Conservation (phyloP, 2,329 filamentous ascomycete species). For the Trichoderma hamatum region DNA sequence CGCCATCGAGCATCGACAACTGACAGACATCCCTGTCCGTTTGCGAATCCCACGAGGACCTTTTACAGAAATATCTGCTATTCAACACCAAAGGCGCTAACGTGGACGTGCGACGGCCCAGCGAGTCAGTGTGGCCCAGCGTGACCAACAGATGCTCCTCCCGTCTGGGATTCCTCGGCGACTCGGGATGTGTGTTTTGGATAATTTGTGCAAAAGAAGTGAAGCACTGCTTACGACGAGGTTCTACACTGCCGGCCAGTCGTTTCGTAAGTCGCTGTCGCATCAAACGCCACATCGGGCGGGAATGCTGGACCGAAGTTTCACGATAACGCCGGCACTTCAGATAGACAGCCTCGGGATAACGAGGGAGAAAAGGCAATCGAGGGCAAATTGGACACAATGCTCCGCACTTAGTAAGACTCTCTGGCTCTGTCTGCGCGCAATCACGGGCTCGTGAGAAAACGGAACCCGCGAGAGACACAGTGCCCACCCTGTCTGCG, state of each 20-base stretch:
- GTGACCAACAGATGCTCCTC: neutral
- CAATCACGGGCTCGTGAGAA: conserved; percentile 21
- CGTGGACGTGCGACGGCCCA: conserved; percentile 10
- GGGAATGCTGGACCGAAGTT: conserved; percentile 4
- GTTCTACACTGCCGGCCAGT: neutral
- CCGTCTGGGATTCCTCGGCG: conserved; percentile 4
- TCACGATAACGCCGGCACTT: neutral
- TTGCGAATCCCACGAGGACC: conserved; percentile 4
- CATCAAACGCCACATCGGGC: conserved; percentile 9
- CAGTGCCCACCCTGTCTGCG: conserved; percentile 20
- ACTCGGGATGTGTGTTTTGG: neutral
- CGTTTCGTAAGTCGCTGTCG: neutral
- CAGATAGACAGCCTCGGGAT: neutral
- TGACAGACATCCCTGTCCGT: conserved; percentile 2
- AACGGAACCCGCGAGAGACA: conserved; percentile 5
- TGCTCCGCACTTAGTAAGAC: neutral
- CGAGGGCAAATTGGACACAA: neutral
- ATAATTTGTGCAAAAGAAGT: neutral
- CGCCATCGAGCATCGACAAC: neutral
- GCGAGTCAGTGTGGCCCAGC: conserved; percentile 17
- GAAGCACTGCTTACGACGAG: neutral
- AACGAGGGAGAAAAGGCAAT: neutral
- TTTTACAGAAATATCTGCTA: neutral
- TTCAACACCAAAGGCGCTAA: neutral
- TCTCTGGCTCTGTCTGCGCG: neutral